Conservation (phyloP, 1,139 yeast genomes). For the Saccharomyces uvarum region DNA sequence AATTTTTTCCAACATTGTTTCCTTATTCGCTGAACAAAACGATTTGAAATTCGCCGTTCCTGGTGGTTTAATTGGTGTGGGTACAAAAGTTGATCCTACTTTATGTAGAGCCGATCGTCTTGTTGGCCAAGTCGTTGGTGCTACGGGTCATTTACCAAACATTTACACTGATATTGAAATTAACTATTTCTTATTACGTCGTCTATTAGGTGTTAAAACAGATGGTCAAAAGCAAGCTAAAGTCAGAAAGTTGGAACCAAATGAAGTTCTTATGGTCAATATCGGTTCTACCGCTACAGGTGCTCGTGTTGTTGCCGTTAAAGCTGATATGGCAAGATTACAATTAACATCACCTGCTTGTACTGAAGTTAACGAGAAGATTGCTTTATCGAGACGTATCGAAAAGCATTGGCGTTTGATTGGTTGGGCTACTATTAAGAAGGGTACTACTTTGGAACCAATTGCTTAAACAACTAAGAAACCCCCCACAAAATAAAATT, state of each 20-base stretch:
- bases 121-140: conserved; percentile 98
- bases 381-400: conserved; percentile 96
- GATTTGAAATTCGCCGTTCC: conserved; percentile 98
- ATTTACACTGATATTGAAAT: conserved; percentile 96
- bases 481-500: neutral
- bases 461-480: conserved; percentile 30
- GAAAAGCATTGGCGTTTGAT: conserved; percentile 99
- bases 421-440: conserved; percentile 99
- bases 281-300: conserved; percentile 99
- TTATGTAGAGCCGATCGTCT: conserved; percentile 98
- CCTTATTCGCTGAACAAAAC: conserved; percentile 94
- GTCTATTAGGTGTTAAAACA: conserved; percentile 96
- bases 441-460: conserved; percentile 85
- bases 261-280: conserved; percentile 97
- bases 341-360: conserved; percentile 97
- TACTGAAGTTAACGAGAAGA: conserved; percentile 96
- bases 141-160: conserved; percentile 90
- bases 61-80: conserved; percentile 99
- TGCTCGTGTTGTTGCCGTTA: conserved; percentile 95
- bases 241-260: conserved; percentile 87
- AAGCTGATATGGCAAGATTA: conserved; percentile 98
- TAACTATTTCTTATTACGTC: conserved; percentile 91
- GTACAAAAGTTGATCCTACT: conserved; percentile 97
- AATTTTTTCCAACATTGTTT: conserved; percentile 85
- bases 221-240: conserved; percentile 96